Evolutionary conservation across 768 basidiomycete genomes (phyloP), one percentile per base, ranked within the genome.

Genomic region (Ramaria sp.): DNA sequence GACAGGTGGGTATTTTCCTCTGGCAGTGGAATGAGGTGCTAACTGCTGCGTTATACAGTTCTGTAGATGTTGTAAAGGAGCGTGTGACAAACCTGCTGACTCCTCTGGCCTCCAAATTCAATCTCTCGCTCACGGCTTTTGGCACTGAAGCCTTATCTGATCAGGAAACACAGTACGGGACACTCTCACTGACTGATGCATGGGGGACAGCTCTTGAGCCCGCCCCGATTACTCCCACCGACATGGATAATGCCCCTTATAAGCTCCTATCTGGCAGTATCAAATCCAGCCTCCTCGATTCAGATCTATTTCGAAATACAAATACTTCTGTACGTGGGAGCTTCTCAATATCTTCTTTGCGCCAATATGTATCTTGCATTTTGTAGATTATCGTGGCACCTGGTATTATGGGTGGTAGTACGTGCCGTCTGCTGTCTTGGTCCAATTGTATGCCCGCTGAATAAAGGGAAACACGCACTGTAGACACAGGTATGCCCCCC

Each of bases 211-310:
- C 73, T 7, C 68, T 86, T 7, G 82, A 86, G 61, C 86, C 85
- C 15, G 85, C 88, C 2, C 85, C 84, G 0, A 68, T 85, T 38
- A 80, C 84, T n/a, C 73, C 77, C 1, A 70, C 68, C 0, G 67
- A 66, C 13, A 63, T 52, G 10, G 63, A 71, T 10, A 73, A 75
- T 31, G 71, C 50, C 3, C 68, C 75, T 17, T 86, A 75, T 59
- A 67, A 70, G 51, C 61, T 85, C 10, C 71, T 85, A 20, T 78
- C 81, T 38, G 84, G 83, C 13, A 82, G 79, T 1, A 86, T 86
- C 64, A 83, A 80, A 61, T 49, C 73, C 73, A 72, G 48, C n/a
- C 34, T 51, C 19, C 24, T 51, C 33, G 51, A 51, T 13, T 61
- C 53, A 12, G 53, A 47, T n/a, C 7, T 48, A 31, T 19, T 48